Percentiles rank a stretch among this genome's conserved stretches.
phyloP scores from a whole-genome alignment of 768 basidiomycete species.

The Lactarius akahatsu region DNA sequence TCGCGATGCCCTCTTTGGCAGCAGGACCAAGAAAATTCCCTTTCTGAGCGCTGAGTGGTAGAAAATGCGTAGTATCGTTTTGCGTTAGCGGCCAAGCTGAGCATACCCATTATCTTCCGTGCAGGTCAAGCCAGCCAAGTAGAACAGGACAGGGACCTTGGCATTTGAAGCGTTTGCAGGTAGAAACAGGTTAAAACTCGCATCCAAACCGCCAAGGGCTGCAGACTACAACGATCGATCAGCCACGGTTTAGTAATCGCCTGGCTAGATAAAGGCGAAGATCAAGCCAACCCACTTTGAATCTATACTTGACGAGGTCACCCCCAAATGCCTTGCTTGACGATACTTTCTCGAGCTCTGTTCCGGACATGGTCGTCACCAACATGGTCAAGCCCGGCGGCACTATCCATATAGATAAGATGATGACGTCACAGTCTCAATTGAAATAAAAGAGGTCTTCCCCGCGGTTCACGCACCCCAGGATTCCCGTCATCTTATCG shows the following conservation, averaged over 20 bases:
- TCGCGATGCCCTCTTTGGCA: conserved; percentile 78
- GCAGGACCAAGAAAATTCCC: conserved; percentile 90
- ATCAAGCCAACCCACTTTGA: conserved; percentile 53
- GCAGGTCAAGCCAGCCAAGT: conserved; percentile 87
- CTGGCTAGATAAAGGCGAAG: conserved; percentile 21
- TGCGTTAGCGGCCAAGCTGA: conserved; percentile 1
- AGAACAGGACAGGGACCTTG: conserved; percentile 72
- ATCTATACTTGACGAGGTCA: conserved; percentile 81
- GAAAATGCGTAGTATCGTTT: neutral
- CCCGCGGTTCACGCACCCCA: neutral
- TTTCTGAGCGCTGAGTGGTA: conserved; percentile 76
- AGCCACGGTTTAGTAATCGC: conserved; percentile 7
- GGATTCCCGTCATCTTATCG: neutral
- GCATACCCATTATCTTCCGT: conserved; percentile 90
- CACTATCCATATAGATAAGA: neutral
- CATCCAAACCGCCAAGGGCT: conserved; percentile 63
- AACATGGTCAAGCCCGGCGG: neutral
- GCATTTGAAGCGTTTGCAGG: conserved; percentile 55
- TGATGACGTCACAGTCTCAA: conserved; percentile 19
- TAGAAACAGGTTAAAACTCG: conserved; percentile 88
- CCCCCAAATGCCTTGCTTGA: conserved; percentile 81
- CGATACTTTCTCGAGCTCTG: conserved; percentile 64
- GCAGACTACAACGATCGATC: conserved; percentile 51
- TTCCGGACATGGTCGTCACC: conserved; percentile 27
- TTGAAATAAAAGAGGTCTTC: neutral